phyloP scores from a whole-genome alignment of 305 asterid genomes.

The Ajuga reptans region DNA sequence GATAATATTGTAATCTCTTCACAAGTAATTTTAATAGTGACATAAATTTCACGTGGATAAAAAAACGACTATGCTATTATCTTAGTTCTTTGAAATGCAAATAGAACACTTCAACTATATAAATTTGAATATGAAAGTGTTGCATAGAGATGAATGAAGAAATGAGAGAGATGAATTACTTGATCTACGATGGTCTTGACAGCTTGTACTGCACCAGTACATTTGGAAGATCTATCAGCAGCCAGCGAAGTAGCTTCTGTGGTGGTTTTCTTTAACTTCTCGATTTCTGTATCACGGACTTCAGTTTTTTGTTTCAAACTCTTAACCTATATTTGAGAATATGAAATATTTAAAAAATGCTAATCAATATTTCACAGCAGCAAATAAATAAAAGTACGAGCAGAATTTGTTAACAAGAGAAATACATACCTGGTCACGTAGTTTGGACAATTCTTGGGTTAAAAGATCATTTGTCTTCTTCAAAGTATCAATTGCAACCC shows the following conservation, averaged over 20 bases:
- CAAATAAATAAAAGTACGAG: not conserved
- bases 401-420: constrained; percentile 4
- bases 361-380: constrained; percentile 1
- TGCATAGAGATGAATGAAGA: not conserved
- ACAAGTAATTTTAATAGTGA: not conserved
- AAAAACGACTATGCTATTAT: not conserved
- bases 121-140: not conserved
- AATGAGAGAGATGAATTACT: constrained; percentile 32
- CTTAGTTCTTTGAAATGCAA: not conserved
- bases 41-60: not conserved
- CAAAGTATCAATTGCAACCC: constrained; percentile 64
- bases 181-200: constrained; percentile 45
- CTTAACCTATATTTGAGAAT: constrained; percentile 30
- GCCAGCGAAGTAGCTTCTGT: constrained; percentile 44
- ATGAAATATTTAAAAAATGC: not conserved
- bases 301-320: constrained; percentile 53
- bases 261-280: constrained; percentile 42
- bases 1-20: not conserved
- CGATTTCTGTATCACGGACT: constrained; percentile 47
- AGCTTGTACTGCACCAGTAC: constrained; percentile 34
- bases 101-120: not conserved
- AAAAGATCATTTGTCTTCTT: constrained; percentile 68
- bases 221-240: constrained; percentile 44
- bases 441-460: constrained; percentile 62
- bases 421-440: constrained; percentile 55